Conservation (phyloP, 768 basidiomycete genomes). For the Ramaria sp. region DNA sequence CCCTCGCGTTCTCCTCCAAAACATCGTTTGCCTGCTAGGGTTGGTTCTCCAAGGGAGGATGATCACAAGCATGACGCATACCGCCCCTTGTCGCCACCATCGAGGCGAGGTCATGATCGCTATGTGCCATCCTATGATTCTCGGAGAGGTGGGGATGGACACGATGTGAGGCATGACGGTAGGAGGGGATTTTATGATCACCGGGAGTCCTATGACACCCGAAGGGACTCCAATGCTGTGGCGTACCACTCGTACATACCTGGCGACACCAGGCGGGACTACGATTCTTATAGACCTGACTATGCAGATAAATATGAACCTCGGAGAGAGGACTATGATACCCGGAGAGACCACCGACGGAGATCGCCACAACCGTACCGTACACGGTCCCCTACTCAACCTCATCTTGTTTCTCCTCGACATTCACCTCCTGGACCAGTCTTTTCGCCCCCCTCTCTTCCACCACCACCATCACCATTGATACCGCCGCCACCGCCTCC, state of each 20-base stretch:
- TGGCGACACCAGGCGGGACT: neutral
- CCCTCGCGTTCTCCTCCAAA: conserved; percentile 17
- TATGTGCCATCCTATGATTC: conserved; percentile 13
- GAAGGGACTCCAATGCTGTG: neutral
- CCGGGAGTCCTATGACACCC: conserved; percentile 10
- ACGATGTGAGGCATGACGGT: no score
- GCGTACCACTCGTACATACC: neutral
- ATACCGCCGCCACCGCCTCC: conserved; percentile 7
- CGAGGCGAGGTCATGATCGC: neutral
- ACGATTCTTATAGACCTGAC: conserved; percentile 9
- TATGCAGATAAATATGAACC: neutral
- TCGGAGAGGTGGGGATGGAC: no score
- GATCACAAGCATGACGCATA: conserved; percentile 9
- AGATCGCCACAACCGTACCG: neutral
- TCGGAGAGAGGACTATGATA: neutral
- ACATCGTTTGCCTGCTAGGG: conserved; percentile 20
- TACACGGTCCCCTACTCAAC: neutral
- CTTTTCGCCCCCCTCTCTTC: conserved; percentile 12
- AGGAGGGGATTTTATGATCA: conserved; percentile 10
- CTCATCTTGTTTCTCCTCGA: neutral
- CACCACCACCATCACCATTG: conserved; percentile 14
- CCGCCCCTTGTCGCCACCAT: conserved; percentile 1
- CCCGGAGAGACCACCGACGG: neutral
- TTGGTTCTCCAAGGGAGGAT: conserved; percentile 3
- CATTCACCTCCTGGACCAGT: neutral